Evolutionary conservation across 352 stramenopile species (phyloP).

Genomic region (Pythium vanterpoolii): DNA sequence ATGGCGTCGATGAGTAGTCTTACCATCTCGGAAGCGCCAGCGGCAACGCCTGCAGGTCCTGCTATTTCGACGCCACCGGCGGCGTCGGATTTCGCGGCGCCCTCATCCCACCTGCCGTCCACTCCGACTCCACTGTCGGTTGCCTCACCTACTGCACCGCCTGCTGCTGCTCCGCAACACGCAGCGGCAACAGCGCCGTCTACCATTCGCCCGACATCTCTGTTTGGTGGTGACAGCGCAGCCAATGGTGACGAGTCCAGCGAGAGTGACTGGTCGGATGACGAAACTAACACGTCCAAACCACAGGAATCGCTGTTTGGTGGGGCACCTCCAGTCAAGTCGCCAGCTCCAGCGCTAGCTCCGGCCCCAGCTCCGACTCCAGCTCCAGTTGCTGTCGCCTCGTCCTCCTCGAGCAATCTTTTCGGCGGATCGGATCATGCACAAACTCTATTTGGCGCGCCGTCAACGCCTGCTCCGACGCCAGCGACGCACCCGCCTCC

Average conservation of each 20-base stretch:
- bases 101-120: background rate
- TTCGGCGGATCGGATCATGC: conserved; percentile 11
- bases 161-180: background rate
- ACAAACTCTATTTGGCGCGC: conserved; percentile 5
- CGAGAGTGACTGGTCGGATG: conserved; percentile 28
- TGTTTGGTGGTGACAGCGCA: conserved; percentile 16
- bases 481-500: background rate
- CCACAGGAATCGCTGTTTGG: conserved; percentile 10
- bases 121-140: background rate
- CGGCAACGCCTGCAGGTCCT: conserved; percentile 1
- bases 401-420: conserved; percentile 3
- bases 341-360: background rate
- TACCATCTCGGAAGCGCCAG: conserved; percentile 11
- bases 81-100: conserved; percentile 8
- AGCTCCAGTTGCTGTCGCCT: background rate
- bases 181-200: background rate
- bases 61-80: conserved; percentile 8
- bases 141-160: background rate
- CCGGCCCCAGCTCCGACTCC: background rate
- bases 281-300: conserved; percentile 18
- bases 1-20: conserved; percentile 8
- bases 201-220: conserved; percentile 1
- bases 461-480: background rate
- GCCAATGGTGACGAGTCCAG: conserved; percentile 14
- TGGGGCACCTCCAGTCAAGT: background rate